phyloP scores from a whole-genome alignment of 768 basidiomycete species.

The Amanita polypyramis region DNA sequence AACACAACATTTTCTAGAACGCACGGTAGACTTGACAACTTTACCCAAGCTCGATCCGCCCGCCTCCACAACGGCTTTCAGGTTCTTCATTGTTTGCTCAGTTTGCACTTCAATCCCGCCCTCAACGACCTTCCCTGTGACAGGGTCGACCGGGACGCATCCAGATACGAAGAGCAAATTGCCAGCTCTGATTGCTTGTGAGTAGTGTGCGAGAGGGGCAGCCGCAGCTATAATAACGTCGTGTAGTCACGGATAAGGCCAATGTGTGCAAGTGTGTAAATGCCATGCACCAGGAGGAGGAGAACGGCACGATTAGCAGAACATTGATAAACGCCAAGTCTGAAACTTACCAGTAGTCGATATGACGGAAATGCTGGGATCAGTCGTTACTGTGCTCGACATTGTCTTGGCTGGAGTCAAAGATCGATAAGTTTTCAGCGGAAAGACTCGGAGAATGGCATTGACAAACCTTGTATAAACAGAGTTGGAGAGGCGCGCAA shows the following conservation, averaged over 20 bases:
- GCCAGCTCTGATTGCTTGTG: slow-evolving; percentile 76
- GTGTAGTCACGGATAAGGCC: neutral
- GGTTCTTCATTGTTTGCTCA: slow-evolving; percentile 76
- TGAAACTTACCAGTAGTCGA: slow-evolving; percentile 5
- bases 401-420: slow-evolving; percentile 3
- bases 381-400: slow-evolving; percentile 1
- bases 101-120: slow-evolving; percentile 77
- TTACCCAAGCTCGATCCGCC: slow-evolving; percentile 69
- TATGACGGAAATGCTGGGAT: neutral
- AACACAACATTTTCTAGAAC: slow-evolving; percentile 15
- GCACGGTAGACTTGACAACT: slow-evolving; percentile 86
- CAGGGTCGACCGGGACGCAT: slow-evolving; percentile 74
- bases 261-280: too few species aligned
- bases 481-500: neutral
- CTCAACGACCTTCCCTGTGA: slow-evolving; percentile 55
- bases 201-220: slow-evolving; percentile 82
- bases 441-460: neutral
- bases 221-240: slow-evolving; percentile 26
- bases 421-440: neutral
- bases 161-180: slow-evolving; percentile 87
- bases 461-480: slow-evolving; percentile 6
- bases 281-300: too few species aligned
- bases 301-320: neutral
- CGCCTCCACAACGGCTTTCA: slow-evolving; percentile 75
- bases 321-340: neutral